These are phyloP conservation scores for Phaffia rhodozyma DNA, from an alignment of 1,284 basidiomycete species.

Conservation along the genomic window DNA sequence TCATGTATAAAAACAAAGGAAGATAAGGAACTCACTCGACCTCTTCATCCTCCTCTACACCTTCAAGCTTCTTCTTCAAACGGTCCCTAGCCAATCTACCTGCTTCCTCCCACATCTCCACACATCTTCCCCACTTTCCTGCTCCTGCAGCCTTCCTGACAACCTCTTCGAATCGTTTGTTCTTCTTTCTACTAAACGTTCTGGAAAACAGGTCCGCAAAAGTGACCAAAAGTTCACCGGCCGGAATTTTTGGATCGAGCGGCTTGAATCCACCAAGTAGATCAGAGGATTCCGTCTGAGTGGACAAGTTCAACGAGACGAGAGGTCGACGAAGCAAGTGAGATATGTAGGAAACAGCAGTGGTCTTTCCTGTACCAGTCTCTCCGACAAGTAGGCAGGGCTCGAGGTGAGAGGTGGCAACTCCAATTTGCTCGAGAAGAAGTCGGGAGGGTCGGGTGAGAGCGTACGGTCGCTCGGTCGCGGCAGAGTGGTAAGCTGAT, in stretches of 20 bases:
- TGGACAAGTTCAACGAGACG: constrained; percentile 84
- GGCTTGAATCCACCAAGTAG: constrained; percentile 93
- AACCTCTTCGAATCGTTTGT: constrained; percentile 73
- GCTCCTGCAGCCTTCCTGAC: constrained; percentile 71
- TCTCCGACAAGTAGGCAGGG: constrained; percentile 90
- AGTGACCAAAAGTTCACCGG: constrained; percentile 55
- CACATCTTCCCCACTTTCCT: constrained; percentile 73
- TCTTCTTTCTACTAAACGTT: constrained; percentile 84
- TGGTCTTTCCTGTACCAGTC: constrained; percentile 98
- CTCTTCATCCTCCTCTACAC: constrained; percentile 45
- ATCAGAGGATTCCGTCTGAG: constrained; percentile 93
- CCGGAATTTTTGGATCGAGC: constrained; percentile 70
- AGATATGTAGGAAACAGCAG: constrained; percentile 77
- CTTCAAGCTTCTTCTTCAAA: constrained; percentile 13
- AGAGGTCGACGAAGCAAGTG: constrained; percentile 63
- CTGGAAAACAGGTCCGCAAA: constrained; percentile 75
- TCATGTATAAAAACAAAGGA: constrained; percentile 15
- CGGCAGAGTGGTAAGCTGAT: constrained; percentile 2
- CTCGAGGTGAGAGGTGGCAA: constrained; percentile 60
- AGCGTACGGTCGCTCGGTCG: constrained; percentile 55
- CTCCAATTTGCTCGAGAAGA: constrained; percentile 70
- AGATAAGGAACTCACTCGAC: constrained; percentile 23
- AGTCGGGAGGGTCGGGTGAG: constrained; percentile 75
- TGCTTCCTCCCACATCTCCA: constrained; percentile 74
- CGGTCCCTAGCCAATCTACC: constrained; percentile 44